Conservation (phyloP, 2,329 filamentous ascomycete genomes). For the Tricladium varicosporioides region DNA sequence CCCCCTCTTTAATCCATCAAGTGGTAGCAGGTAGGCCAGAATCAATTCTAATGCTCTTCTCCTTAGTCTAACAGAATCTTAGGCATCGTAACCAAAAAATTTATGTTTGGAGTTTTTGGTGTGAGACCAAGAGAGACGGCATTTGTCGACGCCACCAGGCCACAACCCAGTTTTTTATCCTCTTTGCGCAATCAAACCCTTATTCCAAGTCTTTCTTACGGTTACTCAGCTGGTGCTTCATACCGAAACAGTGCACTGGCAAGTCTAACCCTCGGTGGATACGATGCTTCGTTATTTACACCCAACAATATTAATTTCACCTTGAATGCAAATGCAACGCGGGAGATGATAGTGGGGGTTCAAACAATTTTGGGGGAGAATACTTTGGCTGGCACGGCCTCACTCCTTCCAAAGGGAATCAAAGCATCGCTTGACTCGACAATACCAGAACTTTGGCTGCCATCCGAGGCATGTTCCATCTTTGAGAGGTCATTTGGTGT, state of each 20-base stretch:
- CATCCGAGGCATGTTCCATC: slow-evolving; percentile 32
- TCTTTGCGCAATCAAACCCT: no score
- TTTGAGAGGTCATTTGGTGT: slow-evolving; percentile 37
- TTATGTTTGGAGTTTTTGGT: neutral
- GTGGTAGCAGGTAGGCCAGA: slow-evolving; percentile 21
- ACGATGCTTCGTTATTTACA: slow-evolving; percentile 38
- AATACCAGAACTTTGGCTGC: slow-evolving; percentile 39
- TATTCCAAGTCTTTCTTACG: no score
- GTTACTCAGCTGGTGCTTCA: no score
- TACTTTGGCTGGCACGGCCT: neutral
- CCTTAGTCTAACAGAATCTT: neutral
- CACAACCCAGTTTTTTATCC: no score
- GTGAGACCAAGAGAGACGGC: no score
- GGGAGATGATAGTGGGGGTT: slow-evolving; percentile 25
- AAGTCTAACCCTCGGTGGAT: slow-evolving; percentile 40
- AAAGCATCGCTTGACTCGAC: slow-evolving; percentile 36
- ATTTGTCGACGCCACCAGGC: no score
- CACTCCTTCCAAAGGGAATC: slow-evolving; percentile 31
- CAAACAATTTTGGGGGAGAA: neutral
- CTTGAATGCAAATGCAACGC: slow-evolving; percentile 23
- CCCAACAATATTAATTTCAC: slow-evolving; percentile 37
- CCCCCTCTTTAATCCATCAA: slow-evolving; percentile 16
- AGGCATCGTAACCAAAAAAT: neutral
- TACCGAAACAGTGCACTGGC: no score
- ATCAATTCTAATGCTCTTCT: neutral